Base-by-base conservation (phyloP, 75 land plant species). In the Pseudotsuga menziesii region DNA sequence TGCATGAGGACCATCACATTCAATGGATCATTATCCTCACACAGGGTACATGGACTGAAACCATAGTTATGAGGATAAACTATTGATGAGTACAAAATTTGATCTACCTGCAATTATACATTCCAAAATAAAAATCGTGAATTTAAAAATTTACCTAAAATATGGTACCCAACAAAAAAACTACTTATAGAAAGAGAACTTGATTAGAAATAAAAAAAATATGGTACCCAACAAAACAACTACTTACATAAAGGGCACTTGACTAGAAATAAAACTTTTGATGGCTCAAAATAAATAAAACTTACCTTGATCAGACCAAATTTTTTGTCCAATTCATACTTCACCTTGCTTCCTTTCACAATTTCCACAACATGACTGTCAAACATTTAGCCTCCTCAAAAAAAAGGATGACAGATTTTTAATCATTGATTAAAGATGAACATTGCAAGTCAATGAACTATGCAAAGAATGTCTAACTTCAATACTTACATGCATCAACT, bases 21-120 rank as follows among this genome's bases (percentile, higher is more conserved):
- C 88, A 95, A 80, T 11, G 98, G 98, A 78, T 95, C 98, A 75
- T 88, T 85, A 61, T 95, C 98, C 61, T 96, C 99, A 78, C 99
- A 96, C 25, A 96, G 71, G 19, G 99, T 96, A 12, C 98, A 82
- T 3, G 99, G 99, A 56, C 94, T 94, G 84, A 96, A 96, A 59
- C 98, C 96, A 84, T 91, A 95, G 85, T 95, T 95, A 82, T 95
- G 98, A 4, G 98, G 98, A 74, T 96, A 96, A 14, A 96, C 99
- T 41, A 96, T 97, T 20, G 99, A 96, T 19, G 99, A 96, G 85
- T 96, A 96, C 29, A 94, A 84, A 22, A 96, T 83, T 35, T 97
- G 85, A 80, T 96, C 98, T 39, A 96, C 97, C 97, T 96, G 76
- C 56, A 25, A 9, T 48, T 23, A 57, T 48, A 35, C 3, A 60